phyloP scores from a whole-genome alignment of 2,329 filamentous ascomycete species.

The Chrysoporthe deuterocubensis region DNA sequence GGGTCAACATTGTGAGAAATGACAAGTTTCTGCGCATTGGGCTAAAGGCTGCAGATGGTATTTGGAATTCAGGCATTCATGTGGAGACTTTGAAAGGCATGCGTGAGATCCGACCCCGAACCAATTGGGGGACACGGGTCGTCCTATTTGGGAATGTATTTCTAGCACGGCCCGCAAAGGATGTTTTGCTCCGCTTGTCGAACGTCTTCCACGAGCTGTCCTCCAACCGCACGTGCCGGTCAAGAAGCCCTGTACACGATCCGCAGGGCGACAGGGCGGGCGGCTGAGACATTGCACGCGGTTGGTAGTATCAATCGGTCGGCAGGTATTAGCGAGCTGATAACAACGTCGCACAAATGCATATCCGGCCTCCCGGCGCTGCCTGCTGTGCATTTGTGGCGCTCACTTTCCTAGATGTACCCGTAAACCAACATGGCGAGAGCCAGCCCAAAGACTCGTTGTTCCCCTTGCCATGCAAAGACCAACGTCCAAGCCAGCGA shows the following conservation, averaged over 20 bases:
- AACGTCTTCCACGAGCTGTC: background rate
- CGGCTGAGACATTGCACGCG: slow-evolving; percentile 16
- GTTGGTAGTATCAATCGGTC: background rate
- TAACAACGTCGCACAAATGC: slow-evolving; percentile 12
- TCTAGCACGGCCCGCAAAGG: background rate
- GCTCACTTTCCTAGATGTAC: background rate
- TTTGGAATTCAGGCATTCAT: slow-evolving; percentile 23
- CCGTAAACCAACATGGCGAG: slow-evolving; percentile 9
- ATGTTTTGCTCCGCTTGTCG: background rate
- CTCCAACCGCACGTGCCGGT: background rate
- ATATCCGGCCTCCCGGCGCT: background rate
- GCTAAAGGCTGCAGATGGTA: slow-evolving; percentile 5
- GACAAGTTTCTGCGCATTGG: background rate
- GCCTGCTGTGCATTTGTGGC: background rate
- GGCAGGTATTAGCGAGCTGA: slow-evolving; percentile 24
- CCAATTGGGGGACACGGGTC: slow-evolving; percentile 6
- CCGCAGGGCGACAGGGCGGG: background rate
- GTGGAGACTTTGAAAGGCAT: background rate
- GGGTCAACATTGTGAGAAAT: background rate
- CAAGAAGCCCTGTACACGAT: background rate
- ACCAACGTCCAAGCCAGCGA: slow-evolving; percentile 39
- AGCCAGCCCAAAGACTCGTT: slow-evolving; percentile 17
- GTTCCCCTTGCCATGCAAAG: slow-evolving; percentile 21
- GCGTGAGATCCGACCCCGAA: background rate
- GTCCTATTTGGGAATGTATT: slow-evolving; percentile 16